Evolutionary conservation across 352 stramenopile species (phyloP), one percentile per base, ranked within the genome.

Genomic region (Pythium grandisporangium): DNA sequence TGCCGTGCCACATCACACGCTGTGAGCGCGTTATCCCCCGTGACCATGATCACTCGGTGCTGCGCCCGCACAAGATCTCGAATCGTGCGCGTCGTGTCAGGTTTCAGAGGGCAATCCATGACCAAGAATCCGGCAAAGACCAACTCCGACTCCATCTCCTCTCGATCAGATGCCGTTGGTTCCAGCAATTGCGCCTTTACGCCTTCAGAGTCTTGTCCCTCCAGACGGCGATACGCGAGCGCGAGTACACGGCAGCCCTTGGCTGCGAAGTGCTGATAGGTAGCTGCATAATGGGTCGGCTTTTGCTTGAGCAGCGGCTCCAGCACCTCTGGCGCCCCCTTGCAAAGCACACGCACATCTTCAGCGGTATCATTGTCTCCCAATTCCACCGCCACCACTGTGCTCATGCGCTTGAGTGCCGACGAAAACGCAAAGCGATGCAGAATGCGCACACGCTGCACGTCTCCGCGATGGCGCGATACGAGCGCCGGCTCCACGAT

Each of bases 281-380:
- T 54, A 21, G 32, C 41, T 4, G 30, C 29, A 21, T 78, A 98
- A 30, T 89, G 65, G 2, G 38, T 11, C 4, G 91, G 89, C 13
- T 86, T 67, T n/a, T 67, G 53, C 13, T 56, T 49, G 5, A 98
- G 66, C 21, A 97, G 61, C 1, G 51, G 29, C 30, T 85, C 68
- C 6, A 98, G 47, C 6, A 80, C 79, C 58, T 98, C 95, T 5
- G 95, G 95, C 5, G 93, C 92, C 37, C 95, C 95, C 64, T 98
- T 98, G n/a, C 84, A 77, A 16, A 98, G 59, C 20, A 85, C 45
- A 6, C 59, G 61, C 7, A 51, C 16, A 38, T 71, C 58, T 6
- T 60, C 46, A 7, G 29, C 19, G 48, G 54, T 58, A 14, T 68
- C 61, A 19, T 58, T 70, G 29, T 73, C 53, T 13, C 48, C 24